Percentiles rank a stretch among this genome's conserved stretches.
These are phyloP conservation scores for Chaetomiaceae sp. DNA, from an alignment of 2,329 filamentous ascomycete genomes.

Conservation along the genomic window DNA sequence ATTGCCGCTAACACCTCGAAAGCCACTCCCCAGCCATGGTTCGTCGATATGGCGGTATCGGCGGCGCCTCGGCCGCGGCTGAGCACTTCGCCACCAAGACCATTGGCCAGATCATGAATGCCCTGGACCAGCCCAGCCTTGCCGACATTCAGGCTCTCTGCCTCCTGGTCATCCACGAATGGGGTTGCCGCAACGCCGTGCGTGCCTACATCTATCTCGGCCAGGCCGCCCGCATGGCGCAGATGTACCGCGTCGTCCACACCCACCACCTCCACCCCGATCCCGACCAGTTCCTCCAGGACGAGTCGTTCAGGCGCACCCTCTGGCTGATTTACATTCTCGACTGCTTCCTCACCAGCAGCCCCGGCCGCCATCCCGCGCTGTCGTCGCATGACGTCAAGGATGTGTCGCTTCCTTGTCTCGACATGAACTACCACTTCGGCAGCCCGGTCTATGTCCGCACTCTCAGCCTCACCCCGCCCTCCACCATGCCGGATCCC, in stretches of 20 bases:
- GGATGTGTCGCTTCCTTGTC: conserved; percentile 54
- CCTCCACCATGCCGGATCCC: conserved; percentile 36
- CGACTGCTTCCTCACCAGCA: conserved; percentile 59
- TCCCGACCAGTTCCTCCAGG: conserved; percentile 56
- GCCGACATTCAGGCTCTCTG: conserved; percentile 59
- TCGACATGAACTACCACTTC: conserved; percentile 60
- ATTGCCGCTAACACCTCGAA: conserved; percentile 1
- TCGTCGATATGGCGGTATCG: conserved; percentile 53
- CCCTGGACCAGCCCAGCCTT: conserved; percentile 55
- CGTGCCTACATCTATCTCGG: conserved; percentile 60
- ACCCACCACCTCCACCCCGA: conserved; percentile 48
- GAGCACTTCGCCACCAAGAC: conserved; percentile 58
- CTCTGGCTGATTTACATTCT: conserved; percentile 61
- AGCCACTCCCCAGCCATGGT: conserved; percentile 55
- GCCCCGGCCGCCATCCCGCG: conserved; percentile 55
- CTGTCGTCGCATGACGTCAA: conserved; percentile 51
- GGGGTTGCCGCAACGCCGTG: conserved; percentile 58
- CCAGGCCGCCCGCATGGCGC: conserved; percentile 59
- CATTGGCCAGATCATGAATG: conserved; percentile 53
- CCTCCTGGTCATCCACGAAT: conserved; percentile 59
- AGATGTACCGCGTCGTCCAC: conserved; percentile 60
- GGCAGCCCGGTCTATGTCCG: conserved; percentile 56
- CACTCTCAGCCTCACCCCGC: conserved; percentile 45
- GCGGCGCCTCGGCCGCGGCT: conserved; percentile 47
- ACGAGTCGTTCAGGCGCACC: conserved; percentile 58